Evolutionary conservation across 129 eudicot species (phyloP).

Genomic region (Glebionis coronaria): DNA sequence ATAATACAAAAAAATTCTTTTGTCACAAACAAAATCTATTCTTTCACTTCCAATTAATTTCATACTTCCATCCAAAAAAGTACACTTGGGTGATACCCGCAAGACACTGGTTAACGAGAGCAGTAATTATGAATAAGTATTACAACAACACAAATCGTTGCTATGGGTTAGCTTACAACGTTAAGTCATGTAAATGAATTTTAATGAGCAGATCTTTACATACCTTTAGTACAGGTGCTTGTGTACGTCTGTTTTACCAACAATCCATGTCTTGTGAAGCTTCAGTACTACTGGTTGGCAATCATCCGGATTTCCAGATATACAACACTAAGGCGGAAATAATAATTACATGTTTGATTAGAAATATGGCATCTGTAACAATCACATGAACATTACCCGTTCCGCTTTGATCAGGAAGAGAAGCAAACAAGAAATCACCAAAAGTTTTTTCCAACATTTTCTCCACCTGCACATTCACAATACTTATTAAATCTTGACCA

Average conservation of each 20-base stretch:
- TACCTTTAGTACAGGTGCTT: constrained; percentile 88
- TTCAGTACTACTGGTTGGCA: constrained; percentile 61
- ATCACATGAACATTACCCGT: constrained; percentile 7
- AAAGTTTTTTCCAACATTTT: constrained; percentile 94
- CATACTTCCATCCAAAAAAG: too few species aligned
- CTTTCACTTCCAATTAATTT: too few species aligned
- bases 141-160: not conserved
- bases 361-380: not conserved
- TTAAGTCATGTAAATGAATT: not conserved
- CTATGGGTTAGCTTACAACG: not conserved
- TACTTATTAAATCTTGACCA: constrained; percentile 91
- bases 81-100: not conserved
- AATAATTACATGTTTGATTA: too few species aligned
- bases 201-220: not conserved
- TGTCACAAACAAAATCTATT: too few species aligned
- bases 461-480: constrained; percentile 85
- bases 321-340: not conserved
- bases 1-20: too few species aligned
- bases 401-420: constrained; percentile 69
- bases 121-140: not conserved
- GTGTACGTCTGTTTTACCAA: constrained; percentile 56
- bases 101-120: not conserved
- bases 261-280: constrained; percentile 62
- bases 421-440: constrained; percentile 67
- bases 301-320: constrained; percentile 49